Conservation (phyloP, 2,329 filamentous ascomycete genomes). For the Aspergillus awamori region DNA sequence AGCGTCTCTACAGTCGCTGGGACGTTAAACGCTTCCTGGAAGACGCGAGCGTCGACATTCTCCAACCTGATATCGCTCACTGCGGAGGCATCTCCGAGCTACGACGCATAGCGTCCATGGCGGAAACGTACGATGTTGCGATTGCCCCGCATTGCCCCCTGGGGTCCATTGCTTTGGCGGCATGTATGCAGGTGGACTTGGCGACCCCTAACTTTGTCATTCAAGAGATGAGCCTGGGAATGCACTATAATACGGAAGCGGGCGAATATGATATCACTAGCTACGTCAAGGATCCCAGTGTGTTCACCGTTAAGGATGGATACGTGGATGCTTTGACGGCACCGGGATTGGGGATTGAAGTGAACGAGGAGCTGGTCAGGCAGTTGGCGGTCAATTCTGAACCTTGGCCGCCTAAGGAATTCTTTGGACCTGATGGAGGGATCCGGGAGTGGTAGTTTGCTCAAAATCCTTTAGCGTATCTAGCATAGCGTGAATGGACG, state of each 20-base stretch:
- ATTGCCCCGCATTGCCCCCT: conserved; percentile 74
- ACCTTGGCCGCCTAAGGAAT: conserved; percentile 68
- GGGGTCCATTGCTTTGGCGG: conserved; percentile 72
- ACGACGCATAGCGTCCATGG: conserved; percentile 69
- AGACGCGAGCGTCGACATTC: conserved; percentile 67
- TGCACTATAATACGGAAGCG: conserved; percentile 71
- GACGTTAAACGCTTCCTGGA: conserved; percentile 74
- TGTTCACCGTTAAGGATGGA: conserved; percentile 69
- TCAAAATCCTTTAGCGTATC: not conserved
- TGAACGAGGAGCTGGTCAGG: conserved; percentile 70
- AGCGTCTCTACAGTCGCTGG: conserved; percentile 72
- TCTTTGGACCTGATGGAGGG: conserved; percentile 67
- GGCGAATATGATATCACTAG: conserved; percentile 66
- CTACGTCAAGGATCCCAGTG: conserved; percentile 65
- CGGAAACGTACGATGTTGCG: conserved; percentile 72
- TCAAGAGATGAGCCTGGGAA: conserved; percentile 77
- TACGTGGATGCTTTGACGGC: conserved; percentile 64
- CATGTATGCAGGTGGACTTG: conserved; percentile 68
- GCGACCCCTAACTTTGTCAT: conserved; percentile 68
- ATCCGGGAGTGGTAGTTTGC: conserved; percentile 66
- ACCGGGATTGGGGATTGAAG: conserved; percentile 68
- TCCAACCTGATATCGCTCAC: conserved; percentile 74
- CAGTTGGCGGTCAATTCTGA: conserved; percentile 59
- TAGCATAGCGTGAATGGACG: conserved; percentile 16
- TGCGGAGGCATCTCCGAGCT: conserved; percentile 74